Evolutionary conservation across 2,329 filamentous ascomycete genomes (phyloP).

Genomic region (Pseudogymnoascus sp.): DNA sequence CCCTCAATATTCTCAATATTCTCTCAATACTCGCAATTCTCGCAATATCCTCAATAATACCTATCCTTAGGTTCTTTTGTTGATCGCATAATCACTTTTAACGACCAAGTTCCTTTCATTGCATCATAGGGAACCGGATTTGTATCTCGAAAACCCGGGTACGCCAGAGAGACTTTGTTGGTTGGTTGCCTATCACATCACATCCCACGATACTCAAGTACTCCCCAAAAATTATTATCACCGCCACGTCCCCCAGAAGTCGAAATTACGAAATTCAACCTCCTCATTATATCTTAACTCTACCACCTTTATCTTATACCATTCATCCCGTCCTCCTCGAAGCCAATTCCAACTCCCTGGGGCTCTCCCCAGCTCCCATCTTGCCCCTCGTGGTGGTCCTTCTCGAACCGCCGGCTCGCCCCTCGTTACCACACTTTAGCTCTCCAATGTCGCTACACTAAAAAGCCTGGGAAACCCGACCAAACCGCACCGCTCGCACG

Average conservation of each 20-base stretch:
- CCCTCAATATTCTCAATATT: neutral
- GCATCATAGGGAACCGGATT: neutral
- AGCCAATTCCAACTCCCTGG: neutral
- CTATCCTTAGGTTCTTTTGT: neutral
- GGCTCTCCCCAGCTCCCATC: neutral
- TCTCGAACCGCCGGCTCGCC: neutral
- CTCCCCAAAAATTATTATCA: conserved; percentile 1
- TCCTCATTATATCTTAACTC: neutral
- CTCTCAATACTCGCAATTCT: neutral
- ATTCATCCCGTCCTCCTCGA: neutral
- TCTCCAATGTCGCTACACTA: neutral
- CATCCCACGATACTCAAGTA: neutral
- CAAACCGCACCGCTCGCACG: neutral
- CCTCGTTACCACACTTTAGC: conserved; percentile 1
- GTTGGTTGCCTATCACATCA: neutral
- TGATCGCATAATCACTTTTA: neutral
- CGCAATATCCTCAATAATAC: neutral
- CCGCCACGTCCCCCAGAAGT: neutral
- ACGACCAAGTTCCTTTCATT: neutral
- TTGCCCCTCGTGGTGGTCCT: neutral
- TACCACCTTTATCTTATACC: neutral
- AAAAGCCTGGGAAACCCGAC: neutral
- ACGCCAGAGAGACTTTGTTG: conserved; percentile 1
- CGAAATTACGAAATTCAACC: neutral
- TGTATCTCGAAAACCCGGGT: neutral